Percentiles rank a stretch among this genome's conserved stretches.
Conservation (phyloP, 805 yeast species). For the Metschnikowia lachancei region DNA sequence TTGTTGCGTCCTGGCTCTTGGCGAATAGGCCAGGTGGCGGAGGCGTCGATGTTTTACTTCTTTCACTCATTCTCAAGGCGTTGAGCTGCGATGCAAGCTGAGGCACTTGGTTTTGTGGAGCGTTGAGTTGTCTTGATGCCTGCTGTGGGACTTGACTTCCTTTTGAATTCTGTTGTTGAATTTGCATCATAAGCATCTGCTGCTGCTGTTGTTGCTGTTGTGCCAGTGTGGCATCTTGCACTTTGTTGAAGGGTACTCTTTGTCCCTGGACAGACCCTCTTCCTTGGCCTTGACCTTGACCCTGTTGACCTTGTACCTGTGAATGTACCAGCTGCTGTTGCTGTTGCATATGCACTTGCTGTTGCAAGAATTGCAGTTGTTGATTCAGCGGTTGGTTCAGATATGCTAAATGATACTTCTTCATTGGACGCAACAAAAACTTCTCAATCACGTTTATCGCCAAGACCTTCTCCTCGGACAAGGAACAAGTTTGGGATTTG, state of each 20-base stretch:
- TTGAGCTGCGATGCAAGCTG: conserved; percentile 24
- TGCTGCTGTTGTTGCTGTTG: conserved; percentile 10
- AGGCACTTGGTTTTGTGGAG: conserved; percentile 9
- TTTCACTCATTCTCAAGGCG: conserved; percentile 32
- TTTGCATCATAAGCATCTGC: conserved; percentile 17
- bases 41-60: conserved; percentile 49
- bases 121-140: conserved; percentile 1
- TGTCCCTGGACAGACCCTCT: conserved; percentile 4
- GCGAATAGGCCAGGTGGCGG: conserved; percentile 73
- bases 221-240: conserved; percentile 1
- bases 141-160: conserved; percentile 3
- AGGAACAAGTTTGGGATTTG: conserved; percentile 32
- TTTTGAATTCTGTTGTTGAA: conserved; percentile 12
- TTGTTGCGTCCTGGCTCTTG: conserved; percentile 14
- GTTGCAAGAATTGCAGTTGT: conserved; percentile 25
- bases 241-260: neutral
- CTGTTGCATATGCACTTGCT: conserved; percentile 31
- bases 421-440: conserved; percentile 40
- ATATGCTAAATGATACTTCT: conserved; percentile 45
- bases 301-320: conserved; percentile 20
- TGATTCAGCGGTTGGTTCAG: conserved; percentile 43
- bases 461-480: conserved; percentile 35
- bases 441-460: conserved; percentile 43
- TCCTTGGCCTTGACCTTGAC: conserved; percentile 14
- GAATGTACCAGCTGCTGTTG: conserved; percentile 22